Evolutionary conservation across 495 filamentous ascomycete genomes (phyloP), one percentile per base, ranked within the genome.

Genomic region (Acidiella bohemica): DNA sequence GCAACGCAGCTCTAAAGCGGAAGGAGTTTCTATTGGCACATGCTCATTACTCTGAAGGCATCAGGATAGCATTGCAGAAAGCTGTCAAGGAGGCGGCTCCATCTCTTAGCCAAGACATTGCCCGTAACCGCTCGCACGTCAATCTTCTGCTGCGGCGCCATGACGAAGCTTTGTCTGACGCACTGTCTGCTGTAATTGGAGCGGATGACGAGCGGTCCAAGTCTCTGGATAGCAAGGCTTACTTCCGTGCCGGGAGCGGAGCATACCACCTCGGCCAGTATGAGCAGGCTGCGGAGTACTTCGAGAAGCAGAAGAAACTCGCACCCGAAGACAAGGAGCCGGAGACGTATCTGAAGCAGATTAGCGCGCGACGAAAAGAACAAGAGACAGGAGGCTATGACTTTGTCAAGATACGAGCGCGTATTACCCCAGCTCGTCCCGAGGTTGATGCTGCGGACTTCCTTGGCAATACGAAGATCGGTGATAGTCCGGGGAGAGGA

Each of bases 401-500:
- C 18, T 36, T 43, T 20, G 32, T 9, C 7, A 17, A 23, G n/a
- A 44, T 61, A 21, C 48, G 35, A 24, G 47, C 53, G 28, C 38
- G 47, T 18, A 30, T 59, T 5, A 54, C 54, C n/a, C 26, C 27
- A 29, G 40, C 36, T 28, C 51, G 47, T 31, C 56, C 53, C 17
- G 48, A 54, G 13, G 46, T 56, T 22, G 56, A 62, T 22, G 44
- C 47, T 10, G 58, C 57, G 21, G 54, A 41, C 26, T 61, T 61
- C 48, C 40, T 37, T 34, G 36, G 16, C 16, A 41, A 42, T 16
- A 49, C 38, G n/a, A 25, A 32, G 14, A 32, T 49, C 29, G 37
- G 33, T 21, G 17, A 44, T 13, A 53, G 38, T 32, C 24, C 22
- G 36, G 41, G 41, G 17, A 42, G 39, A 41, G 49, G 49, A 11